These are phyloP conservation scores for Chlorella sp. DNA, from an alignment of 139 green algal genomes.

Conservation along the genomic window DNA sequence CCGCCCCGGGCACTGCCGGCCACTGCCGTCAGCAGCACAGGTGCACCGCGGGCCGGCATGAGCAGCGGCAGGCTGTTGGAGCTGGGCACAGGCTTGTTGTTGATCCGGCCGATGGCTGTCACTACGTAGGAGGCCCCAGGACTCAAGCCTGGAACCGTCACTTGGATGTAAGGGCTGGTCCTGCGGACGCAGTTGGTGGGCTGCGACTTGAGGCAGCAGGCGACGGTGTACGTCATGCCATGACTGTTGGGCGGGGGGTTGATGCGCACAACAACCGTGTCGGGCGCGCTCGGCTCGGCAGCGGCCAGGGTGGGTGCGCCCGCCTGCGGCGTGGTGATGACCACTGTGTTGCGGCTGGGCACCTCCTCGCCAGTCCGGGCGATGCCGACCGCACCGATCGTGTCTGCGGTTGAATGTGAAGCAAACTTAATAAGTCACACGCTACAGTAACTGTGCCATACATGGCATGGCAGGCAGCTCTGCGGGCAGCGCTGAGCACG, in stretches of 20 bases:
- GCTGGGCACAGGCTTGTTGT: not conserved
- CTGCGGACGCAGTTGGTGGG: not conserved
- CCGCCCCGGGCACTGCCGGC: not conserved
- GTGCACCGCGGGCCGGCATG: not conserved
- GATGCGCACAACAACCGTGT: not conserved
- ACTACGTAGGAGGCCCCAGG: not conserved
- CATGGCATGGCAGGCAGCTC: too few species aligned
- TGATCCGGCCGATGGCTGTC: not conserved
- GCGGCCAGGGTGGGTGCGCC: not conserved
- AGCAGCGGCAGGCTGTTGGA: not conserved
- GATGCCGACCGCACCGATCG: not conserved
- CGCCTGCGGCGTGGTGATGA: not conserved
- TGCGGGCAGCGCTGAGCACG: too few species aligned
- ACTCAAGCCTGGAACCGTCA: not conserved
- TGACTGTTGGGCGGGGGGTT: not conserved
- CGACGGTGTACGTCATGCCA: not conserved
- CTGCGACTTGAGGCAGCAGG: not conserved
- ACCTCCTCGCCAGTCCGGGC: not conserved
- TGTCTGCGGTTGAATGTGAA: not conserved
- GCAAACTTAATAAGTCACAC: too few species aligned
- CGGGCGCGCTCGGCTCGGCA: not conserved
- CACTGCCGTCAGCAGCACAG: not conserved
- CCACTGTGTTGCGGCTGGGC: not conserved
- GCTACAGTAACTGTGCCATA: too few species aligned
- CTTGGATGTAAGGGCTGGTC: not conserved